A percentile compares a stretch with the other conserved stretches of the same genome.
Conservation (phyloP, 2,329 filamentous ascomycete species). For the Alternaria sp. region DNA sequence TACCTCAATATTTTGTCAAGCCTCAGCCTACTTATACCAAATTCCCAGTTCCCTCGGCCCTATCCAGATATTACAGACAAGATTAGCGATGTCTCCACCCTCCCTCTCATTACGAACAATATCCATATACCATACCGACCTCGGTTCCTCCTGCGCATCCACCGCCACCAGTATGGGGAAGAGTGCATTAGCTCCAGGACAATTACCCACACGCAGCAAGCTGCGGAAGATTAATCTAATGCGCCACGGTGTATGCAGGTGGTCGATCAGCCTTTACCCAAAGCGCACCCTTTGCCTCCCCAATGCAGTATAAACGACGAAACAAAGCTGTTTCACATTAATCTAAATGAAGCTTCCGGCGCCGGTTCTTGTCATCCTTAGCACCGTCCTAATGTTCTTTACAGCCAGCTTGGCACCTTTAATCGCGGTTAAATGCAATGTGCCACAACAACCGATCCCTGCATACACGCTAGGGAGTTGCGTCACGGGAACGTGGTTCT, state of each 20-base stretch:
- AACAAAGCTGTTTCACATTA: slow-evolving; percentile 12
- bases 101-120: not conserved
- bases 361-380: slow-evolving; percentile 24
- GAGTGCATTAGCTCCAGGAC: not conserved
- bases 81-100: not conserved
- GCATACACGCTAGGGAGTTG: not conserved
- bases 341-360: slow-evolving; percentile 31
- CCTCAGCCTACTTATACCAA: slow-evolving; percentile 11
- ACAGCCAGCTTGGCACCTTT: not conserved
- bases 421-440: slow-evolving; percentile 12
- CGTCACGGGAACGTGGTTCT: not conserved
- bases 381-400: not conserved
- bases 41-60: not conserved
- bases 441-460: slow-evolving; percentile 12
- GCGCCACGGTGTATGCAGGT: not conserved
- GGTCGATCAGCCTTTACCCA: not conserved
- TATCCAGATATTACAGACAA: not conserved
- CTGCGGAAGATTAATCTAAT: not conserved
- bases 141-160: not conserved
- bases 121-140: not conserved
- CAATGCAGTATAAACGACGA: not conserved
- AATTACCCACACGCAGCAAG: not conserved
- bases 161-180: not conserved
- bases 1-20: not conserved
- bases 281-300: not conserved